phyloP scores from a whole-genome alignment of 1,284 basidiomycete genomes.

The Singerocomus rubriflavus region DNA sequence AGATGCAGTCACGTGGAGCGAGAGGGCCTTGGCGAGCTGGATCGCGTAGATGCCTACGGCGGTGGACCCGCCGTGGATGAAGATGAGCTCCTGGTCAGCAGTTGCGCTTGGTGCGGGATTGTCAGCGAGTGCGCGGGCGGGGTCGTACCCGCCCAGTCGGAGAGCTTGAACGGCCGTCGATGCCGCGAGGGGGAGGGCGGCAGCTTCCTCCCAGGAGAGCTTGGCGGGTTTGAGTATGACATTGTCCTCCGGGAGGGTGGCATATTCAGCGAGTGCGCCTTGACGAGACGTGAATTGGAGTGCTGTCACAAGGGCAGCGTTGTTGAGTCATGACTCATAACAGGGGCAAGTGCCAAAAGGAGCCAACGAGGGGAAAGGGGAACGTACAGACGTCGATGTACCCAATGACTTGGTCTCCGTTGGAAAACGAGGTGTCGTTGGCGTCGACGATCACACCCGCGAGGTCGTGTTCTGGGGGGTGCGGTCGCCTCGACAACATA shows the following conservation, averaged over 20 bases:
- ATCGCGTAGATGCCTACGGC: conserved; percentile 62
- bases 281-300: conserved; percentile 11
- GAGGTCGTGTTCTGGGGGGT: conserved; percentile 58
- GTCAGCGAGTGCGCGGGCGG: conserved; percentile 23
- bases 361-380: background rate
- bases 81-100: conserved; percentile 43
- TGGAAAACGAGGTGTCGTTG: conserved; percentile 48
- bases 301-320: conserved; percentile 1
- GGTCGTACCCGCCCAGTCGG: conserved; percentile 21
- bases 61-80: conserved; percentile 66
- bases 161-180: conserved; percentile 58
- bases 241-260: conserved; percentile 39
- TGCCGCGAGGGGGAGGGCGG: conserved; percentile 54
- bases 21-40: conserved; percentile 60
- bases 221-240: conserved; percentile 46
- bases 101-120: conserved; percentile 34
- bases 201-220: conserved; percentile 50
- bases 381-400: conserved; percentile 40
- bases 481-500: conserved; percentile 46
- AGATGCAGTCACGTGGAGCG: conserved; percentile 52
- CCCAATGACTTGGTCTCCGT: conserved; percentile 63
- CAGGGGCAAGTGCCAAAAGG: too few species aligned
- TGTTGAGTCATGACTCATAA: too few species aligned
- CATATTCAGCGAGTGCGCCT: conserved; percentile 42
- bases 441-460: conserved; percentile 56